Conservation (phyloP, 129 eudicot species). For the Helianthus tuberosus region DNA sequence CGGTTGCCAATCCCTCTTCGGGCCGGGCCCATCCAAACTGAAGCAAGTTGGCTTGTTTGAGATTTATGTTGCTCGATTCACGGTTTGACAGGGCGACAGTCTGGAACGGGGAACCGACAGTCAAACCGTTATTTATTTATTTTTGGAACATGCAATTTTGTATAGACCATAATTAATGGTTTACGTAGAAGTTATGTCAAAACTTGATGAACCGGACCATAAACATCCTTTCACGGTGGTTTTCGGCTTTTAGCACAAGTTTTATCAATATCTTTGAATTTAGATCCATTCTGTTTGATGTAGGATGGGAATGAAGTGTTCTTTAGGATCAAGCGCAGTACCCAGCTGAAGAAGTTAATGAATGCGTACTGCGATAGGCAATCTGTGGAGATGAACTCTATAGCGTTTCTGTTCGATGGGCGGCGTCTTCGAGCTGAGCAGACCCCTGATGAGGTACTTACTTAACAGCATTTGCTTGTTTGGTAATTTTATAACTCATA, state of each 20-base stretch:
- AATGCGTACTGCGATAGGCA: slow-evolving; percentile 66
- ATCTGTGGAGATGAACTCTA: slow-evolving; percentile 28
- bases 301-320: slow-evolving; percentile 16
- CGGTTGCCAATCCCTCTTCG: too few species aligned
- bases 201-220: background rate
- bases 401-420: background rate
- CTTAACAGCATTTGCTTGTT: background rate
- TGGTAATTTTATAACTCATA: background rate
- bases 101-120: too few species aligned
- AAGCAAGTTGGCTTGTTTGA: too few species aligned
- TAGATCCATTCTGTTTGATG: too few species aligned
- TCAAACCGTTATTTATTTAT: background rate
- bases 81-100: too few species aligned
- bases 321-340: slow-evolving; percentile 49
- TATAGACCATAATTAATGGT: background rate
- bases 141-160: background rate
- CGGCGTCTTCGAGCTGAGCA: slow-evolving; percentile 56
- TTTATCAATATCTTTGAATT: background rate
- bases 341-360: slow-evolving; percentile 68
- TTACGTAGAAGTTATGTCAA: background rate
- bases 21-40: too few species aligned
- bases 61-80: too few species aligned
- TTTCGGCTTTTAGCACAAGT: background rate
- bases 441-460: slow-evolving; percentile 61
- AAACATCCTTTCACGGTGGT: background rate